A percentile compares a stretch with the other conserved stretches of the same genome.
These are phyloP conservation scores for Solanum sejunctum DNA, from an alignment of 257 asterid species.

Conservation along the genomic window DNA sequence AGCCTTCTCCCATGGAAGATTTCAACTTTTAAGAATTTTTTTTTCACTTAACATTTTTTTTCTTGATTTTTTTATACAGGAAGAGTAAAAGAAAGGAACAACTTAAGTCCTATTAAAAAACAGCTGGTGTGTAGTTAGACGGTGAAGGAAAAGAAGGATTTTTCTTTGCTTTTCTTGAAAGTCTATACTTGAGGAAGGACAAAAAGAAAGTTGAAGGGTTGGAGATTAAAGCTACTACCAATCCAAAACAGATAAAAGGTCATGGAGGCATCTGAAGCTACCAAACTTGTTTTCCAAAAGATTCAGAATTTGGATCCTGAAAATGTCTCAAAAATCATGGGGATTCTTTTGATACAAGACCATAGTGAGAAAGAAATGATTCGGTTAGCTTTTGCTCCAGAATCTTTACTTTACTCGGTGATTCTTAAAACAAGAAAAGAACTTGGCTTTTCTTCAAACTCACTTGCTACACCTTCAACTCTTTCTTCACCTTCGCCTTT, in stretches of 20 bases:
- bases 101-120: background rate
- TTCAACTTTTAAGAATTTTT: too few relatives aligned
- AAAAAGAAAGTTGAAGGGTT: constrained; percentile 8
- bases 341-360: too few relatives aligned
- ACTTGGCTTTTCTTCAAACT: constrained; percentile 20
- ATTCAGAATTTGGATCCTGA: constrained; percentile 59
- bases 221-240: constrained; percentile 34
- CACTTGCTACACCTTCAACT: constrained; percentile 22
- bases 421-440: constrained; percentile 43
- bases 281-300: constrained; percentile 60
- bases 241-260: constrained; percentile 7
- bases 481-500: constrained; percentile 20
- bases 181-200: background rate
- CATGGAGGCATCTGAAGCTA: constrained; percentile 76
- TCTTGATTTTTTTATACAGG: background rate
- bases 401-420: constrained; percentile 39
- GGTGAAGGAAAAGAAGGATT: background rate
- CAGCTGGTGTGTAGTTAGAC: background rate
- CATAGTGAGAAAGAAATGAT: constrained; percentile 54
- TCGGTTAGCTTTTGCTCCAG: constrained; percentile 63
- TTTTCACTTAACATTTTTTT: too few relatives aligned
- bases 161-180: background rate
- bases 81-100: background rate
- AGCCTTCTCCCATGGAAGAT: too few relatives aligned
- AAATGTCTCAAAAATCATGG: constrained; percentile 61